These are phyloP conservation scores for Platismatia glauca DNA, from an alignment of 495 filamentous ascomycete genomes.

Conservation along the genomic window DNA sequence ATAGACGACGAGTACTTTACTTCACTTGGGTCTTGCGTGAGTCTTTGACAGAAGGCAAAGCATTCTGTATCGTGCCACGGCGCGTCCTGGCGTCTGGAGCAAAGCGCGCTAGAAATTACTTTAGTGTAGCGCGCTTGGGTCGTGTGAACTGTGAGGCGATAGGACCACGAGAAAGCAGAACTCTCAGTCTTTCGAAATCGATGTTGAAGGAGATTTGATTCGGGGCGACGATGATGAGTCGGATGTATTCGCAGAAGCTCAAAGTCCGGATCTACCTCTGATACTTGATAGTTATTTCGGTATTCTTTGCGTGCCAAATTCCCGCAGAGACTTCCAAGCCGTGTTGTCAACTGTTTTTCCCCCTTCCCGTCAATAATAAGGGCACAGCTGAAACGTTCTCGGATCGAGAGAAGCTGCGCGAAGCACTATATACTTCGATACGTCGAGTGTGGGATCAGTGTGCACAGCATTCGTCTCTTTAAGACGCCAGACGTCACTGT, in stretches of 20 bases:
- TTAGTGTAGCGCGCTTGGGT: too few species aligned
- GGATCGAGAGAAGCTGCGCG: neutral
- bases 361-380: neutral
- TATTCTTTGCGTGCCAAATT: neutral
- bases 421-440: neutral
- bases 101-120: too few species aligned
- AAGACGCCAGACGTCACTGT: neutral
- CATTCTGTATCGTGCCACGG: too few species aligned
- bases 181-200: neutral
- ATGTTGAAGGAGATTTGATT: slow-evolving; percentile 16
- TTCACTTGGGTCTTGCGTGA: too few species aligned
- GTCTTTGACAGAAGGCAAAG: too few species aligned
- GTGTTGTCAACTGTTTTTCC: neutral
- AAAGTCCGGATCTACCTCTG: neutral
- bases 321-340: neutral
- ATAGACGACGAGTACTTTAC: too few species aligned
- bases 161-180: too few species aligned
- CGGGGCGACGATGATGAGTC: slow-evolving; percentile 13
- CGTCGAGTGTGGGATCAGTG: neutral
- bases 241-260: slow-evolving; percentile 13
- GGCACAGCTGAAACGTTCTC: neutral
- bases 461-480: neutral
- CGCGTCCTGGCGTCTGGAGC: too few species aligned
- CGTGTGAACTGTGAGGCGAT: too few species aligned
- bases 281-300: neutral